Conservation (phyloP, 2,329 filamentous ascomycete species). For the Alternaria incomplexa region DNA sequence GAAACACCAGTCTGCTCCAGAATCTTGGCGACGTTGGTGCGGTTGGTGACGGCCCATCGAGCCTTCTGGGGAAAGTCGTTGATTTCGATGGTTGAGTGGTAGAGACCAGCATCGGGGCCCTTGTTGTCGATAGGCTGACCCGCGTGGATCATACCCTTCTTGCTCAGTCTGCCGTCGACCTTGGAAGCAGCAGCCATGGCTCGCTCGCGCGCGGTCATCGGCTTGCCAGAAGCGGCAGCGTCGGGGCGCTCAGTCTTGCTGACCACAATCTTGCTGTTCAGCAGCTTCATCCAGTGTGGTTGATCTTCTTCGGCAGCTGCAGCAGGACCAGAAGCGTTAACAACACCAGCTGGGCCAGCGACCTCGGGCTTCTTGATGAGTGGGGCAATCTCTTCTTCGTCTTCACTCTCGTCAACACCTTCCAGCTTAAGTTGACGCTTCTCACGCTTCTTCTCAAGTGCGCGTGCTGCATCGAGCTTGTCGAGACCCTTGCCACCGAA, state of each 20-base stretch:
- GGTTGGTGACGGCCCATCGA: constrained; percentile 96
- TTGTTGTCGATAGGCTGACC: constrained; percentile 98
- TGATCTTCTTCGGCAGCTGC: constrained; percentile 28
- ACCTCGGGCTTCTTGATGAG: constrained; percentile 63
- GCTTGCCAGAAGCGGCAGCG: constrained; percentile 60
- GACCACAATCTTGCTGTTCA: constrained; percentile 74
- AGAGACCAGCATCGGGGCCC: constrained; percentile 93
- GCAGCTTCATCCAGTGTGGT: constrained; percentile 43
- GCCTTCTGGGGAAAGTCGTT: constrained; percentile 99
- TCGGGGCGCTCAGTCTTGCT: constrained; percentile 69
- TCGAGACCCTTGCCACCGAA: constrained; percentile 97
- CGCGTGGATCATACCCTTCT: constrained; percentile 85
- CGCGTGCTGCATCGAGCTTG: constrained; percentile 86
- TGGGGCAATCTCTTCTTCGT: constrained; percentile 70
- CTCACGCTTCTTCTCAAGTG: constrained; percentile 83
- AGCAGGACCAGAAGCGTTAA: constrained; percentile 30
- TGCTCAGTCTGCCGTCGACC: constrained; percentile 89
- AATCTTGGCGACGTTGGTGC: constrained; percentile 98
- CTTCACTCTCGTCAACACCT: constrained; percentile 84
- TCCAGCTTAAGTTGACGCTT: constrained; percentile 79
- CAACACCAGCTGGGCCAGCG: constrained; percentile 42
- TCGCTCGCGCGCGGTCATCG: constrained; percentile 70
- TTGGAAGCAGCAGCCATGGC: constrained; percentile 88
- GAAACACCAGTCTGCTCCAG: constrained; percentile 92
- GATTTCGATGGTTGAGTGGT: constrained; percentile 96